phyloP scores from a whole-genome alignment of 352 stramenopile species.

The Phytophthora palmivora region DNA sequence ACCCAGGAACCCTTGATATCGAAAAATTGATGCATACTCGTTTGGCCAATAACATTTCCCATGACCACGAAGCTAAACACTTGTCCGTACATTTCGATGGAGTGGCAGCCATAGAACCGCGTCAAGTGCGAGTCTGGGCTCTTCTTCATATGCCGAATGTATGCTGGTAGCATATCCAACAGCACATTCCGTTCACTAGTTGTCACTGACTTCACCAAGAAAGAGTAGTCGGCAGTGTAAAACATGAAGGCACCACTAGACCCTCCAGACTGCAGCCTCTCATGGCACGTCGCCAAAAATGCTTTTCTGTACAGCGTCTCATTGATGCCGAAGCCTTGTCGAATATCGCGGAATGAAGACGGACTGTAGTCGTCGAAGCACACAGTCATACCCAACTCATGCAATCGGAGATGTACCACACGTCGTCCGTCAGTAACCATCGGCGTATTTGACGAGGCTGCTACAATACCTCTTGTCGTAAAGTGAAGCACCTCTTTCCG shows the following conservation, averaged over 20 bases:
- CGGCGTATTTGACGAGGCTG: slow-evolving; percentile 69
- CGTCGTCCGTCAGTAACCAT: slow-evolving; percentile 55
- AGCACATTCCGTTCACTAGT: slow-evolving; percentile 80
- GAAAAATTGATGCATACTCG: slow-evolving; percentile 91
- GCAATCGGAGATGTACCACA: slow-evolving; percentile 76
- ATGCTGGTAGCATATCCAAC: slow-evolving; percentile 83
- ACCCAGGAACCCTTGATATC: slow-evolving; percentile 93
- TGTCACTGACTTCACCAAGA: slow-evolving; percentile 90
- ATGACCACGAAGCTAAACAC: slow-evolving; percentile 92
- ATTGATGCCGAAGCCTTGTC: slow-evolving; percentile 78
- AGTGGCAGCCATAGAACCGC: slow-evolving; percentile 91
- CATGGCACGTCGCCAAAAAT: slow-evolving; percentile 84
- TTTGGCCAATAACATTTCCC: slow-evolving; percentile 85
- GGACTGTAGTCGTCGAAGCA: slow-evolving; percentile 85
- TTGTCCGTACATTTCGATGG: slow-evolving; percentile 91
- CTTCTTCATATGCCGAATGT: slow-evolving; percentile 83
- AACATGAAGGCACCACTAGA: slow-evolving; percentile 93
- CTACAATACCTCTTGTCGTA: slow-evolving; percentile 85
- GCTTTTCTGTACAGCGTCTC: slow-evolving; percentile 80
- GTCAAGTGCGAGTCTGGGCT: slow-evolving; percentile 86
- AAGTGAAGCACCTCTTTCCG: slow-evolving; percentile 91
- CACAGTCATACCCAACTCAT: slow-evolving; percentile 85
- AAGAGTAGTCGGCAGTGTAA: slow-evolving; percentile 88
- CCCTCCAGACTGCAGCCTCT: slow-evolving; percentile 82
- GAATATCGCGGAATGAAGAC: slow-evolving; percentile 78